phyloP scores from a whole-genome alignment of 257 asterid genomes.

The Apocynum venetum region DNA sequence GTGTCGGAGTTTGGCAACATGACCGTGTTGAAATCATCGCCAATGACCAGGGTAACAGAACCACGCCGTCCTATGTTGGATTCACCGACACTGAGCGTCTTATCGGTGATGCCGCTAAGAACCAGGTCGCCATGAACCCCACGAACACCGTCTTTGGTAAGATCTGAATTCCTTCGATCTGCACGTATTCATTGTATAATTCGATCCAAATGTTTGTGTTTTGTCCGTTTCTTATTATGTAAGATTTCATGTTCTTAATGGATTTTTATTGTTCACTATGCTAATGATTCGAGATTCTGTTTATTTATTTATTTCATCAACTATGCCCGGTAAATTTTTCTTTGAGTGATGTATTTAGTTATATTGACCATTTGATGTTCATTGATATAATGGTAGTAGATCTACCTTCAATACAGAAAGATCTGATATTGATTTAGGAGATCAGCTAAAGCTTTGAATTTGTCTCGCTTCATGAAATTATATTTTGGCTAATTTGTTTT shows the following conservation, averaged over 20 bases:
- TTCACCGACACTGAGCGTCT: slow-evolving; percentile 77
- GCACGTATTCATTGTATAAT: too few relatives aligned
- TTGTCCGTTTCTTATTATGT: too few relatives aligned
- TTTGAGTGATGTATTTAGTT: background rate
- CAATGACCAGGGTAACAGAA: slow-evolving; percentile 85
- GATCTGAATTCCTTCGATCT: slow-evolving; percentile 2
- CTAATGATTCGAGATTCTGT: too few relatives aligned
- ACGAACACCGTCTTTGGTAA: slow-evolving; percentile 76
- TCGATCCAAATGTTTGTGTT: background rate
- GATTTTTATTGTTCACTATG: too few relatives aligned
- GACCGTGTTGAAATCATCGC: slow-evolving; percentile 89
- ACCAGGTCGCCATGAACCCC: slow-evolving; percentile 92
- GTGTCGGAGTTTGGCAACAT: slow-evolving; percentile 95
- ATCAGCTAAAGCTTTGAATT: background rate
- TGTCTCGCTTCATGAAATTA: too few relatives aligned
- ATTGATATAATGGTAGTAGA: background rate
- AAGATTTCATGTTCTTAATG: background rate
- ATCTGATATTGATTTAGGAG: background rate
- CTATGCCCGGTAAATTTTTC: background rate
- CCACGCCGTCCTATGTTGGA: slow-evolving; percentile 78
- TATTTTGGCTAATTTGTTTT: too few relatives aligned
- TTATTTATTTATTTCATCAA: too few relatives aligned
- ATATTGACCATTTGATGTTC: background rate
- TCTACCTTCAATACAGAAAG: background rate
- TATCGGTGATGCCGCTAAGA: slow-evolving; percentile 92